phyloP scores from a whole-genome alignment of 106 monocot species.

The Acanthochlamys bracteata region DNA sequence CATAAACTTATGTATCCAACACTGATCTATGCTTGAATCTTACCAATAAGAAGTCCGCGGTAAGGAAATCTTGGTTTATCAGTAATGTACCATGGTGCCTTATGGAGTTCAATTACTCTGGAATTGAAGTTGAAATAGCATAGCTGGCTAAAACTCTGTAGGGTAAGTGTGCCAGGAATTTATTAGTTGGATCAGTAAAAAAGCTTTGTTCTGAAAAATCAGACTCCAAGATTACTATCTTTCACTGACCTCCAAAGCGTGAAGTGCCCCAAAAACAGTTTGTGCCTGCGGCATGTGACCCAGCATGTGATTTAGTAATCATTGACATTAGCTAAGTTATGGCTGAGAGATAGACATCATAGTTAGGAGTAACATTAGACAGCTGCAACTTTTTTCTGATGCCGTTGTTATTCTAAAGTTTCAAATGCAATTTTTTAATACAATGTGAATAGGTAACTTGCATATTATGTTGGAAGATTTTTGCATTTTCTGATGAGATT shows the following conservation, averaged over 20 bases:
- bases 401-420: no score
- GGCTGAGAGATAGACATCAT: not conserved
- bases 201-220: slow-evolving; percentile 2
- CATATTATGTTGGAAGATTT: no score
- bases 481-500: no score
- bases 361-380: not conserved
- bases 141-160: slow-evolving; percentile 91
- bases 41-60: slow-evolving; percentile 88
- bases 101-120: slow-evolving; percentile 41
- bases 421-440: no score
- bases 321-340: not conserved
- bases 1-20: no score
- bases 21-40: no score
- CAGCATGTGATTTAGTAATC: not conserved
- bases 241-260: slow-evolving; percentile 67
- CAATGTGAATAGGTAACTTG: no score
- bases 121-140: slow-evolving; percentile 62
- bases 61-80: slow-evolving; percentile 83
- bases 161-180: no score
- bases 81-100: slow-evolving; percentile 62
- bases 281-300: slow-evolving; percentile 56
- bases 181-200: not conserved
- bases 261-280: slow-evolving; percentile 91
- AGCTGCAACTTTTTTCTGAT: no score
- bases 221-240: not conserved